Conservation (phyloP, 495 filamentous ascomycete species). For the Corynascus novoguineensis region DNA sequence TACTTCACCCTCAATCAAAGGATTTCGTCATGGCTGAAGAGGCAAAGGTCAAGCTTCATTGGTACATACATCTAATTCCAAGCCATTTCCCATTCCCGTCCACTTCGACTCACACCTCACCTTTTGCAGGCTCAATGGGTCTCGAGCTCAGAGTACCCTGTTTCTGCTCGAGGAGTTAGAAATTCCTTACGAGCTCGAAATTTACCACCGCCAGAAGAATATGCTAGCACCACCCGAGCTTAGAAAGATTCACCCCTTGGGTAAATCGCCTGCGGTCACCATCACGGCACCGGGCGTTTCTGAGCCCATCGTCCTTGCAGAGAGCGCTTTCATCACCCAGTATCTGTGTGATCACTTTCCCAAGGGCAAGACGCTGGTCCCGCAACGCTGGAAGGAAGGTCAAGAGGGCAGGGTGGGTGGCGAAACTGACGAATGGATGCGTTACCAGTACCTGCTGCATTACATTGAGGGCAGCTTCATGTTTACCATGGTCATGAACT, state of each 20-base stretch:
- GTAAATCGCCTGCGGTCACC: constrained; percentile 73
- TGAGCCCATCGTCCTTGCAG: constrained; percentile 63
- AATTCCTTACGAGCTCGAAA: constrained; percentile 70
- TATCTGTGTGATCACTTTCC: constrained; percentile 73
- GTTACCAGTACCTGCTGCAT: constrained; percentile 72
- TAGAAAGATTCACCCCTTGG: constrained; percentile 72
- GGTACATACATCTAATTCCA: constrained; percentile 53
- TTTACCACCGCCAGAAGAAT: constrained; percentile 56
- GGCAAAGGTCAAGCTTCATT: constrained; percentile 70
- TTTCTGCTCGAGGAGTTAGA: constrained; percentile 82
- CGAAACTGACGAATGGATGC: constrained; percentile 69
- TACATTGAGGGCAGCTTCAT: constrained; percentile 78
- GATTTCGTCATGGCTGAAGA: constrained; percentile 30
- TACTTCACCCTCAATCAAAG: background rate
- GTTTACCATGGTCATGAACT: constrained; percentile 55
- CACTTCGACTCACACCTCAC: constrained; percentile 9
- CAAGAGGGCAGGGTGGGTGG: constrained; percentile 53
- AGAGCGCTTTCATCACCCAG: constrained; percentile 71
- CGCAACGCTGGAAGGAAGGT: constrained; percentile 55
- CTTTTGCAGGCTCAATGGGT: constrained; percentile 69
- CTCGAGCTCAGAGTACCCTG: constrained; percentile 75
- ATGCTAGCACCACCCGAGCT: constrained; percentile 62
- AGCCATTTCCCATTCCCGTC: background rate
- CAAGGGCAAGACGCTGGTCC: constrained; percentile 49
- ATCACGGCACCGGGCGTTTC: constrained; percentile 39